A percentile compares a stretch with the other conserved stretches of the same genome.
Conservation (phyloP, 805 yeast species). For the Wilhelminamyces savonicus region DNA sequence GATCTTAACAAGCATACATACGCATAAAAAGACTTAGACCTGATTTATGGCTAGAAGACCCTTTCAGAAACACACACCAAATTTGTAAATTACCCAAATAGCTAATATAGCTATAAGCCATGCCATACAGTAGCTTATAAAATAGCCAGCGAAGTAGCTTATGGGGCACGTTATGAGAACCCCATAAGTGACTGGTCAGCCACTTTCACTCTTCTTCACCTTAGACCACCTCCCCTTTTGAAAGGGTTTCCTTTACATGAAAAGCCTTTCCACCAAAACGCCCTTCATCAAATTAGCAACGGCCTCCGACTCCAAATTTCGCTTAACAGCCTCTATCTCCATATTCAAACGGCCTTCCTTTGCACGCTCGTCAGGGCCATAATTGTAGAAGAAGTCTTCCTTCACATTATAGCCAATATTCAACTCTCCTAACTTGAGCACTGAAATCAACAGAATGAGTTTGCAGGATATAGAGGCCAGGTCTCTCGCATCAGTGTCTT, state of each 20-base stretch:
- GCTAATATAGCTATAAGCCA: too few relatives aligned
- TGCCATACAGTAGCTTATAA: too few relatives aligned
- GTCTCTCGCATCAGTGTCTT: slow-evolving; percentile 3
- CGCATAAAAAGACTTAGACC: too few relatives aligned
- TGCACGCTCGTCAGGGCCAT: slow-evolving; percentile 3
- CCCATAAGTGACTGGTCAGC: too few relatives aligned
- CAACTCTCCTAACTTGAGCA: slow-evolving; percentile 19
- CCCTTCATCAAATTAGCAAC: slow-evolving; percentile 22
- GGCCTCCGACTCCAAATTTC: slow-evolving; percentile 16
- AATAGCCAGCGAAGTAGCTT: too few relatives aligned
- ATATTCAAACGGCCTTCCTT: slow-evolving; percentile 5
- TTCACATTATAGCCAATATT: slow-evolving; percentile 21
- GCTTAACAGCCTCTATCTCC: slow-evolving; percentile 7
- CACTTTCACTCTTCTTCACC: too few relatives aligned
- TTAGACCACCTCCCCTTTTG: too few relatives aligned
- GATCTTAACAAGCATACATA: too few relatives aligned
- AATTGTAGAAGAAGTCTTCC: slow-evolving; percentile 18
- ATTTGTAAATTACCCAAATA: too few relatives aligned
- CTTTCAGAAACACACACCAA: too few relatives aligned
- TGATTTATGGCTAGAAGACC: too few relatives aligned
- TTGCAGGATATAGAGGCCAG: slow-evolving; percentile 10
- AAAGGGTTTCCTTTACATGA: slow-evolving; percentile 2
- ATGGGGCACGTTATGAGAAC: too few relatives aligned
- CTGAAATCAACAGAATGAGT: slow-evolving; percentile 17
- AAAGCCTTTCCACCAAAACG: slow-evolving; percentile 17